A percentile compares a stretch with the other conserved stretches of the same genome.
Conservation (phyloP, 176 grass and related monocot species). For the Raddia guianensis region DNA sequence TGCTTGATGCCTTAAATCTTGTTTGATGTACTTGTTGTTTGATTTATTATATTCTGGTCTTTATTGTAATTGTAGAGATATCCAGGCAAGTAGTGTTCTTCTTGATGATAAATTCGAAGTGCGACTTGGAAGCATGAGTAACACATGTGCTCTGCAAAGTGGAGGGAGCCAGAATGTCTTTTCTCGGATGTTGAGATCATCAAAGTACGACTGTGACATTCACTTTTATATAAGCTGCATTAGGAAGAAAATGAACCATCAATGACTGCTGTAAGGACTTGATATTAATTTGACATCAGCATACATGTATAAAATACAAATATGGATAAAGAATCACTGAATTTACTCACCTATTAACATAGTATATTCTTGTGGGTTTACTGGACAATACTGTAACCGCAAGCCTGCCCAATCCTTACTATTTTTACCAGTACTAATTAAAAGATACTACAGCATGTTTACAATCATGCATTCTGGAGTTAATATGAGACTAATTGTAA, state of each 20-base stretch:
- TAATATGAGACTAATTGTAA: background rate
- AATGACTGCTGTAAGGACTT: background rate
- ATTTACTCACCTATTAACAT: conserved; percentile 3
- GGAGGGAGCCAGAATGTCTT: conserved; percentile 82
- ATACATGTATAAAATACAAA: background rate
- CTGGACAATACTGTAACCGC: background rate
- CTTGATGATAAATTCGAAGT: conserved; percentile 97
- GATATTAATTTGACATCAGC: background rate
- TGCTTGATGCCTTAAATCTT: conserved; percentile 14
- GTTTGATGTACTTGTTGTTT: conserved; percentile 24
- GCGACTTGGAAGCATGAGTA: conserved; percentile 89
- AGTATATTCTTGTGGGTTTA: background rate
- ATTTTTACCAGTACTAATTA: background rate
- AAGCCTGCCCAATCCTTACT: background rate
- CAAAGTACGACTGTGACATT: conserved; percentile 65
- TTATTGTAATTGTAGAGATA: conserved; percentile 69
- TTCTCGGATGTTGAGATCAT: conserved; percentile 79
- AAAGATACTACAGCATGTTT: conserved; percentile 10
- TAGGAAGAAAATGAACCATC: background rate
- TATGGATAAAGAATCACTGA: background rate
- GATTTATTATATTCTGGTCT: conserved; percentile 26
- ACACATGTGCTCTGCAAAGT: conserved; percentile 74
- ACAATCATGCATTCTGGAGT: background rate
- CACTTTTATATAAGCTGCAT: background rate
- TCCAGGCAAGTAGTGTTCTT: conserved; percentile 97